Conservation (phyloP, 2,329 filamentous ascomycete species). For the Colletotrichum coccodes region DNA sequence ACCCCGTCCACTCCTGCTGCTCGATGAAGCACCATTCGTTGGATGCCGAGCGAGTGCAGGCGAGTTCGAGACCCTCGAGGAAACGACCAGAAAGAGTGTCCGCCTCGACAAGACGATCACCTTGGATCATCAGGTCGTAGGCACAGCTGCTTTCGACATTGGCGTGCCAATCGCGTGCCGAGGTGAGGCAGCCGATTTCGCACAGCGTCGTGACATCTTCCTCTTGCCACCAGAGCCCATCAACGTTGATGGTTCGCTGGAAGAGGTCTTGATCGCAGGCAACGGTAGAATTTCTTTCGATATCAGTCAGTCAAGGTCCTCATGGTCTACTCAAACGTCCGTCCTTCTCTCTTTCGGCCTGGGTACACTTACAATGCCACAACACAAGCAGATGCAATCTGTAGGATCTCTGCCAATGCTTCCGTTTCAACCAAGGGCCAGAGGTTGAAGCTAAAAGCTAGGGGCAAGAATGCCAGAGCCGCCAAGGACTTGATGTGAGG, state of each 20-base stretch:
- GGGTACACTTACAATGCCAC: not conserved
- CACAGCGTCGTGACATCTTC: conserved; percentile 5
- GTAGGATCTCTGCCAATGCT: not conserved
- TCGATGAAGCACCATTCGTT: conserved; percentile 16
- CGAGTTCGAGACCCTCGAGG: conserved; percentile 7
- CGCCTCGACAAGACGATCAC: conserved; percentile 8
- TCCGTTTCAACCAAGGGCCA: conserved; percentile 2
- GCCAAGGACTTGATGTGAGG: not conserved
- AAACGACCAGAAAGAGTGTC: conserved; percentile 7
- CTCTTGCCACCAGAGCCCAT: conserved; percentile 1
- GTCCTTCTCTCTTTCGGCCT: not conserved
- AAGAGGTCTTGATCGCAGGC: conserved; percentile 13
- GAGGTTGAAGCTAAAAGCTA: not conserved
- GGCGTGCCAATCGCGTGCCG: conserved; percentile 1
- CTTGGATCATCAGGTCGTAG: conserved; percentile 2
- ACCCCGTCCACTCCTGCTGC: conserved; percentile 26
- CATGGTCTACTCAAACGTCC: not conserved
- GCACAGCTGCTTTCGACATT: not conserved
- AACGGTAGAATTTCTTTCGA: conserved; percentile 1
- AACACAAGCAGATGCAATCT: conserved; percentile 1
- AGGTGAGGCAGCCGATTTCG: not conserved
- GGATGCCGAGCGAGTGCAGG: not conserved
- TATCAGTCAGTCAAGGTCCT: not conserved
- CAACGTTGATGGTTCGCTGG: conserved; percentile 7
- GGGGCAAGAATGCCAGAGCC: conserved; percentile 2